Evolutionary conservation across 352 stramenopile species (phyloP).

Genomic region (Phytopythium montanum): DNA sequence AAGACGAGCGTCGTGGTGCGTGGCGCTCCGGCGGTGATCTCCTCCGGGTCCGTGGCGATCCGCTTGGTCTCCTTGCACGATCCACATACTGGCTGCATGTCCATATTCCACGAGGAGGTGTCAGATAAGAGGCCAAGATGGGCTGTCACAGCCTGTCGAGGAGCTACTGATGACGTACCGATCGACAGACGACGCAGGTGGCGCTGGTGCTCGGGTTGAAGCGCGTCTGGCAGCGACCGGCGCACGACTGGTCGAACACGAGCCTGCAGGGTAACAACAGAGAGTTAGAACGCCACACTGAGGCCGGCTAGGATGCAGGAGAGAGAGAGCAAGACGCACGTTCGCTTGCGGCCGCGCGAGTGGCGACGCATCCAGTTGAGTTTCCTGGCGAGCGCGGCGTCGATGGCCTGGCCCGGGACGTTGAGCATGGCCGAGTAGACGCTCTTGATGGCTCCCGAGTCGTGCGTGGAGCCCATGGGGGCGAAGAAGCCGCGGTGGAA

Average conservation of each 20-base stretch:
- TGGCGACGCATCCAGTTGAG: constrained; percentile 49
- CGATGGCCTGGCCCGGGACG: constrained; percentile 29
- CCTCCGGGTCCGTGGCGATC: constrained; percentile 26
- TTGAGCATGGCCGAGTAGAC: constrained; percentile 20
- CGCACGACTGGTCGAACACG: constrained; percentile 21
- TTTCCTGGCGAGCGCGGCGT: constrained; percentile 33
- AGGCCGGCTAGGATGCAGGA: too few relatives aligned
- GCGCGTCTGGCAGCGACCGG: constrained; percentile 27
- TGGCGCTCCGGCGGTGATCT: constrained; percentile 10
- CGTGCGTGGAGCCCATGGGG: constrained; percentile 21
- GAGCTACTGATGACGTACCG: constrained; percentile 12
- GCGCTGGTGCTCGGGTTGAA: constrained; percentile 20
- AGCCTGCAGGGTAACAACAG: not conserved
- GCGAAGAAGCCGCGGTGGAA: constrained; percentile 37
- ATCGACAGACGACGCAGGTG: constrained; percentile 35
- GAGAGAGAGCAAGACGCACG: constrained; percentile 10
- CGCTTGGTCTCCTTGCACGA: constrained; percentile 32
- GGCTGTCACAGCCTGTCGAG: not conserved
- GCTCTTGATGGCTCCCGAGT: constrained; percentile 11
- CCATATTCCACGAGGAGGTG: not conserved
- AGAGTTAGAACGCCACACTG: constrained; percentile 4
- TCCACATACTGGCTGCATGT: constrained; percentile 29
- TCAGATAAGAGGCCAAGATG: constrained; percentile 3
- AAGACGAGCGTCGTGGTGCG: constrained; percentile 27
- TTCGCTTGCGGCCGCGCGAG: constrained; percentile 18